Evolutionary conservation across 2,329 filamentous ascomycete genomes (phyloP).

Genomic region (Acephala macrosclerotiorum): DNA sequence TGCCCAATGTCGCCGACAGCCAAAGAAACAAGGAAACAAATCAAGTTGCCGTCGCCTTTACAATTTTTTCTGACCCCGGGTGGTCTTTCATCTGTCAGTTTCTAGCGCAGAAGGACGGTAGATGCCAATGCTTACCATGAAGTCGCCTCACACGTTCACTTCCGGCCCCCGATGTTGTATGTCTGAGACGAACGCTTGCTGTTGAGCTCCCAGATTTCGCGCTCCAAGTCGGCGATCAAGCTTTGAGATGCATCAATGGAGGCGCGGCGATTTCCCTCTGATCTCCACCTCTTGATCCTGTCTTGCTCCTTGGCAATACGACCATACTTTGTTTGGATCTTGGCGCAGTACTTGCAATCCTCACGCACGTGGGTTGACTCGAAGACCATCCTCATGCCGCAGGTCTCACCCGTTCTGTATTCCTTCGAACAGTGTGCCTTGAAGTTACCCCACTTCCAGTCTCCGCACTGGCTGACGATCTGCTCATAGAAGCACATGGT

Average conservation of each 20-base stretch:
- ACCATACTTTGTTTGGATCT: constrained; percentile 85
- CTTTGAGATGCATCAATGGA: constrained; percentile 46
- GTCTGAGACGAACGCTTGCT: constrained; percentile 15
- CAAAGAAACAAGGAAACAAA: constrained; percentile 12
- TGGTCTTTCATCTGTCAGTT: background rate
- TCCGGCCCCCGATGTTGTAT: background rate
- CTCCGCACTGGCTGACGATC: constrained; percentile 83
- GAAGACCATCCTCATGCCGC: constrained; percentile 90
- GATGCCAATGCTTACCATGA: background rate
- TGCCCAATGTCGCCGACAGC: constrained; percentile 14
- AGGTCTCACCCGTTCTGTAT: constrained; percentile 95
- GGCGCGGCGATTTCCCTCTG: constrained; percentile 15
- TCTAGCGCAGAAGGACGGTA: background rate
- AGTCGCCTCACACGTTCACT: background rate
- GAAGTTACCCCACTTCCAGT: constrained; percentile 96
- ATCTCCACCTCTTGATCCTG: constrained; percentile 78
- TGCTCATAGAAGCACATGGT: constrained; percentile 97
- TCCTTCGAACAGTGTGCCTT: constrained; percentile 92
- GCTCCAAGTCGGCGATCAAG: constrained; percentile 71
- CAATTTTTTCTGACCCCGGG: background rate
- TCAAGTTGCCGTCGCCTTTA: background rate
- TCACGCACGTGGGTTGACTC: constrained; percentile 65
- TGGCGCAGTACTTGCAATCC: constrained; percentile 85
- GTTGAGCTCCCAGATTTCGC: constrained; percentile 61
- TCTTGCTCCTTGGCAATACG: constrained; percentile 76